Evolutionary conservation across 495 filamentous ascomycete species (phyloP), one percentile per base, ranked within the genome.

Genomic region (Pyrenopolyporus hunteri): DNA sequence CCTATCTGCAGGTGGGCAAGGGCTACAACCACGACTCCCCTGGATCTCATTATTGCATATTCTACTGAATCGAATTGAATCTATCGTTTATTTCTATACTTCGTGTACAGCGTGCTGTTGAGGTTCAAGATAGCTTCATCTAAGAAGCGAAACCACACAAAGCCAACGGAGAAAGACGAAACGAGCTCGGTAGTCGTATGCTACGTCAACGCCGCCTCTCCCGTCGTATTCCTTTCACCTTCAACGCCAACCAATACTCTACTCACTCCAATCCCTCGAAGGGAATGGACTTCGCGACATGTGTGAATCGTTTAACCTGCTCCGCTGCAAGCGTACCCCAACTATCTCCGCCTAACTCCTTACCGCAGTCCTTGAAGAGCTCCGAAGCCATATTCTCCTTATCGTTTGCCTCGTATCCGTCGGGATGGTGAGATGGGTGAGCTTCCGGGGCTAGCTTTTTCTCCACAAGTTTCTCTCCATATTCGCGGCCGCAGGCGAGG

Each of bases 391-490:
- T 35, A 1, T 55, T 61, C 20, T 72, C 71, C 6, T 68, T 66
- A 20, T 76, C 73, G 1, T n/a, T 48, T 63, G 57, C 53, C 17
- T 57, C 50, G 37, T 56, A 53, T 20, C 28, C 48, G n/a, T 71
- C 60, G 19, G 63, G 47, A 17, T 42, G 46, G 0, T 39, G 36
- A 11, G 20, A 40, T 6, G 46, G 44, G 5, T 57, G 47, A 6
- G 46, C 7, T 1, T 20, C 32, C 1, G 75, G 69, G 16, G 36
- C 64, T 9, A 79, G 59, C 37, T 68, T 67, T 1, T 58, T 44
- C 39, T 76, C 73, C 8, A 70, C 64, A n/a, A 75, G 57, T 13
- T 42, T 67, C 62, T 74, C 69, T 17, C 72, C 75, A 43, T 75
- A 63, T 37, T 65, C 39, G 36, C 54, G 63, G 9, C 75, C 71